Percentiles rank a stretch among this genome's conserved stretches.
Evolutionary conservation across 306 rosid genomes (phyloP).

Genomic region (Cicer yamashitae): DNA sequence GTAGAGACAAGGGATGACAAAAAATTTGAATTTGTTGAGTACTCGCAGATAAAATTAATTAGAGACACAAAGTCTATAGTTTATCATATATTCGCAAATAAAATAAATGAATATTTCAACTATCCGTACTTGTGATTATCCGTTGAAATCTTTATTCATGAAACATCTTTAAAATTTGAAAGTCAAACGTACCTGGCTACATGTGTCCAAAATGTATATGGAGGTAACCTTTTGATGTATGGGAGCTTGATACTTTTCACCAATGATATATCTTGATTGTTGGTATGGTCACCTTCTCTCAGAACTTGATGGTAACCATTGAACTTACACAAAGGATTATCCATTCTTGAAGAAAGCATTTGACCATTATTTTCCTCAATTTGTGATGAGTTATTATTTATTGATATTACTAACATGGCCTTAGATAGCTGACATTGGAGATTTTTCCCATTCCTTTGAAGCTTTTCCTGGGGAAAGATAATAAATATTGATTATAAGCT

Average conservation of each 20-base stretch:
- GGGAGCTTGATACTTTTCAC: slow-evolving; percentile 56
- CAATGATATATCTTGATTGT: slow-evolving; percentile 42
- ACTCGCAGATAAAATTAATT: too few relatives aligned
- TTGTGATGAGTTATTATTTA: slow-evolving; percentile 23
- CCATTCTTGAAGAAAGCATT: slow-evolving; percentile 62
- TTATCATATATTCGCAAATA: too few relatives aligned
- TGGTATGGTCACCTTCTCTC: slow-evolving; percentile 52
- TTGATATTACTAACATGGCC: slow-evolving; percentile 38
- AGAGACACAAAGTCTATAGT: too few relatives aligned
- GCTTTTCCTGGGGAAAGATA: slow-evolving; percentile 60
- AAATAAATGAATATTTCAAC: too few relatives aligned
- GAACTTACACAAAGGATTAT: slow-evolving; percentile 55
- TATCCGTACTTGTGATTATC: too few relatives aligned
- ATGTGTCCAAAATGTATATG: slow-evolving; percentile 74
- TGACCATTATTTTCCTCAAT: slow-evolving; percentile 41
- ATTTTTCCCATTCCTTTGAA: slow-evolving; percentile 58
- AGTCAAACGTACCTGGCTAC: slow-evolving; percentile 63
- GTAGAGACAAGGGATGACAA: too few relatives aligned
- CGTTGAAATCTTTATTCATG: background rate
- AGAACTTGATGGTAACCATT: slow-evolving; percentile 49
- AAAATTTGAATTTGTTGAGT: too few relatives aligned
- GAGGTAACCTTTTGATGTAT: slow-evolving; percentile 56
- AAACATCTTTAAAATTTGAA: background rate
- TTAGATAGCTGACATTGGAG: slow-evolving; percentile 46
- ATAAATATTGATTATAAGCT: slow-evolving; percentile 18